phyloP scores from a whole-genome alignment of 768 basidiomycete species.

The Leccinum incarnatum region DNA sequence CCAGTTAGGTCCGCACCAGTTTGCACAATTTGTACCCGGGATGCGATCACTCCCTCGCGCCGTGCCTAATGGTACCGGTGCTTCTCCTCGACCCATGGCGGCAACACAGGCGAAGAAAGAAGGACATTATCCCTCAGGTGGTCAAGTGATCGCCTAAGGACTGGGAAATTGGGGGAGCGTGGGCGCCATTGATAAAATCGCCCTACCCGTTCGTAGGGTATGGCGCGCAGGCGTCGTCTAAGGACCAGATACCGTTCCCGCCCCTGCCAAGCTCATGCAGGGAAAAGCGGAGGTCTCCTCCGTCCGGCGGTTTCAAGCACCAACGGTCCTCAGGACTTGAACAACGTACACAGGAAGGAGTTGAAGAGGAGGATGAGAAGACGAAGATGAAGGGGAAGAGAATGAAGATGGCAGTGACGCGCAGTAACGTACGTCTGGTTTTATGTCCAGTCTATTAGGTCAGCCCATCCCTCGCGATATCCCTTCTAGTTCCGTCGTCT shows the following conservation, averaged over 20 bases:
- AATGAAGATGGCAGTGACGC: slow-evolving; percentile 45
- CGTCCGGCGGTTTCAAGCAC: slow-evolving; percentile 26
- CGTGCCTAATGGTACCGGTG: slow-evolving; percentile 57
- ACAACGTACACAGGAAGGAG: slow-evolving; percentile 24
- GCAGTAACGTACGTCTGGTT: slow-evolving; percentile 70
- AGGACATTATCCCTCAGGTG: slow-evolving; percentile 44
- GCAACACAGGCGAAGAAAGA: slow-evolving; percentile 28
- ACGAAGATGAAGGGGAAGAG: slow-evolving; percentile 25
- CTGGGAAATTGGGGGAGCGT: slow-evolving; percentile 37
- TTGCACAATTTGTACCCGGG: slow-evolving; percentile 47
- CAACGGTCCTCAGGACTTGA: slow-evolving; percentile 30
- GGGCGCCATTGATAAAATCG: slow-evolving; percentile 46
- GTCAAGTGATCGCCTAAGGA: slow-evolving; percentile 49
- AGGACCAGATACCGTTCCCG: slow-evolving; percentile 75
- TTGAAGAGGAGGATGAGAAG: slow-evolving; percentile 16
- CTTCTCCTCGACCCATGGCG: slow-evolving; percentile 45
- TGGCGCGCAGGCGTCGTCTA: slow-evolving; percentile 58
- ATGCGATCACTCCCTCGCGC: slow-evolving; percentile 53
- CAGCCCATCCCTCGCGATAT: slow-evolving; percentile 69
- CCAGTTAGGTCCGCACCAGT: slow-evolving; percentile 46
- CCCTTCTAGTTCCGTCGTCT: slow-evolving; percentile 63
- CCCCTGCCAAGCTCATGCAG: slow-evolving; percentile 50
- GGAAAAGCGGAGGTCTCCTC: slow-evolving; percentile 33
- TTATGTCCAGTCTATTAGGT: slow-evolving; percentile 76
- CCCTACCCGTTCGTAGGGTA: slow-evolving; percentile 73